phyloP scores from a whole-genome alignment of 139 green algal genomes.

The Trebouxia sp. region DNA sequence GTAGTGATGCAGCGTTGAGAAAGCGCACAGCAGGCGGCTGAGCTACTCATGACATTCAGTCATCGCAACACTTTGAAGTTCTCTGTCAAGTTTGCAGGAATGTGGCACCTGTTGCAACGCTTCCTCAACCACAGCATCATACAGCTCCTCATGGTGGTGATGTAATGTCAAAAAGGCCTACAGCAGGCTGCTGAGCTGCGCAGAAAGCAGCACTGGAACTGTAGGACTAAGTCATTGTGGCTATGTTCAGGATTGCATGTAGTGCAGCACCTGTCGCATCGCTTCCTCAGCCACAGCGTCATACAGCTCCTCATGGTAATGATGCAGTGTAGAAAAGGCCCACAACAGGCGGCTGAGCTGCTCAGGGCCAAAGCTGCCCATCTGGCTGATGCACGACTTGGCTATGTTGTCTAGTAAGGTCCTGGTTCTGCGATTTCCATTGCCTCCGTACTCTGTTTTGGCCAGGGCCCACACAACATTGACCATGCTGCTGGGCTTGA shows the following conservation, averaged over 20 bases:
- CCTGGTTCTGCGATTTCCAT: background rate
- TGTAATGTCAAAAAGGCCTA: too few relatives aligned
- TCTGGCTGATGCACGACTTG: background rate
- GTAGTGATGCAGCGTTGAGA: constrained; percentile 17
- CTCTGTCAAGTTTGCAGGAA: too few relatives aligned
- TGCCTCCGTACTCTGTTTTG: constrained; percentile 23
- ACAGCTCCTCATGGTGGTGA: too few relatives aligned
- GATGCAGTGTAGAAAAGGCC: constrained; percentile 16
- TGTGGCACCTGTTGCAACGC: too few relatives aligned
- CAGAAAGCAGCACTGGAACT: too few relatives aligned
- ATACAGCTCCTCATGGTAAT: constrained; percentile 20
- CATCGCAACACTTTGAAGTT: too few relatives aligned
- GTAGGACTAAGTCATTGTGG: too few relatives aligned
- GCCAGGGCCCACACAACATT: constrained; percentile 31
- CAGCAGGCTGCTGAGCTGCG: too few relatives aligned
- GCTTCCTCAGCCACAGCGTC: constrained; percentile 1
- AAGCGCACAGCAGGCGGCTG: constrained; percentile 23
- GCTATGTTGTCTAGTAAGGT: constrained; percentile 10
- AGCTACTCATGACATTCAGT: constrained; percentile 24
- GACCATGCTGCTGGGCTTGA: constrained; percentile 17
- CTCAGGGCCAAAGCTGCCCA: constrained; percentile 18
- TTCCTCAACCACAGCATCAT: too few relatives aligned
- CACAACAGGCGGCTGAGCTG: constrained; percentile 27
- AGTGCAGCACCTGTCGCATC: background rate
- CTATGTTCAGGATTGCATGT: too few relatives aligned